phyloP scores from a whole-genome alignment of 2,329 filamentous ascomycete genomes.

The Penicillium hesseltinei region DNA sequence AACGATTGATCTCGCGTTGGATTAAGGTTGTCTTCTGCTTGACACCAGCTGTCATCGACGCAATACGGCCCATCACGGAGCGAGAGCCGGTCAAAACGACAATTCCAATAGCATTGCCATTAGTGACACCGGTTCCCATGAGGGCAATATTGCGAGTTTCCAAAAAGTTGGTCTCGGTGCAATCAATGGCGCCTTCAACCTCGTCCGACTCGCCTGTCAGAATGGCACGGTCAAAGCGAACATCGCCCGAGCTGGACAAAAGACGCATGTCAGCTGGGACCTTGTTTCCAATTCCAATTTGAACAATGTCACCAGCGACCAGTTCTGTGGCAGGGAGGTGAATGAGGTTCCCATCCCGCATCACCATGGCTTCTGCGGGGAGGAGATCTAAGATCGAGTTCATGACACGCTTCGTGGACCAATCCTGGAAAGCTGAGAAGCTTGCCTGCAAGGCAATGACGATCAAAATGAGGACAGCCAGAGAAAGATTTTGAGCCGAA shows the following conservation, averaged over 20 bases:
- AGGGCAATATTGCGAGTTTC: constrained; percentile 75
- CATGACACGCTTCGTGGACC: constrained; percentile 75
- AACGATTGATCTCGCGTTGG: constrained; percentile 70
- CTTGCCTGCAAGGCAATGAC: constrained; percentile 68
- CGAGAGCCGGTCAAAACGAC: constrained; percentile 69
- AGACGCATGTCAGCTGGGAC: constrained; percentile 74
- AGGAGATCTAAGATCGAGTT: constrained; percentile 74
- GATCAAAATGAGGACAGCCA: constrained; percentile 70
- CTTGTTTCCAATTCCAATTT: constrained; percentile 70
- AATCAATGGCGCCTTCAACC: constrained; percentile 61
- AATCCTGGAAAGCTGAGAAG: constrained; percentile 72
- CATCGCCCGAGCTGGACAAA: constrained; percentile 66
- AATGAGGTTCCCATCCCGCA: constrained; percentile 59
- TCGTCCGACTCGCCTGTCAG: constrained; percentile 71
- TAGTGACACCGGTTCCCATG: constrained; percentile 74
- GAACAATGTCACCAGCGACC: constrained; percentile 71
- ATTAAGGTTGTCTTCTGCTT: constrained; percentile 68
- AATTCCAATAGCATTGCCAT: constrained; percentile 65
- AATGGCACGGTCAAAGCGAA: constrained; percentile 71
- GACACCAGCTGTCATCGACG: constrained; percentile 68
- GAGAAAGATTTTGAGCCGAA: constrained; percentile 65
- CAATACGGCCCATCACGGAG: constrained; percentile 75
- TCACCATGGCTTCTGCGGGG: constrained; percentile 66
- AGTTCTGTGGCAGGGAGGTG: constrained; percentile 59
- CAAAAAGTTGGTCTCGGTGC: constrained; percentile 70